Percentiles rank a stretch among this genome's conserved stretches.
phyloP scores from a whole-genome alignment of 78 protist genomes.

The Capsaspora owczarzaki region DNA sequence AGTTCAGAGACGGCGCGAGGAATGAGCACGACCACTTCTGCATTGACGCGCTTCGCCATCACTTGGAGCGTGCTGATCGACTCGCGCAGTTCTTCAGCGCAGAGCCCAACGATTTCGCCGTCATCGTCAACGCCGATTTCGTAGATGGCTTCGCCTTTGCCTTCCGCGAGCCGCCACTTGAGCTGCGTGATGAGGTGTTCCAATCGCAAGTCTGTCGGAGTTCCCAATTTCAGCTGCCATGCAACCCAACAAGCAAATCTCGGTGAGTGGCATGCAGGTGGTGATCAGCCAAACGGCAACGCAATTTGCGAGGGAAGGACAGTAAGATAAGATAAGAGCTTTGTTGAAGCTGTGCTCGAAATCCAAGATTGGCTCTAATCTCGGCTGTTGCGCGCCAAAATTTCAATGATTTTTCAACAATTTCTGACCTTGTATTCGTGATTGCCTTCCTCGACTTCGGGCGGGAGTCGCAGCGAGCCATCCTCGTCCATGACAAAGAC shows the following conservation, averaged over 20 bases:
- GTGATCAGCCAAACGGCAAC: too few species aligned
- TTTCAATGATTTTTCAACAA: too few species aligned
- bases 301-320: too few species aligned
- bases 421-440: slow-evolving; percentile 43
- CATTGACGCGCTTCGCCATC: slow-evolving; percentile 22
- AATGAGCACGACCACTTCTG: neutral
- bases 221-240: slow-evolving; percentile 3
- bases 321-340: too few species aligned
- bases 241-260: too few species aligned
- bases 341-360: too few species aligned
- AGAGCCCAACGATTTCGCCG: slow-evolving; percentile 32
- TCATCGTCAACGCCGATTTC: slow-evolving; percentile 54
- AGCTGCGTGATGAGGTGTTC: slow-evolving; percentile 53
- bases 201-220: slow-evolving; percentile 16
- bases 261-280: too few species aligned
- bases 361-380: too few species aligned
- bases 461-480: slow-evolving; percentile 12
- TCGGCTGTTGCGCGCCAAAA: too few species aligned
- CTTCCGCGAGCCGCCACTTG: slow-evolving; percentile 54
- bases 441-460: slow-evolving; percentile 47
- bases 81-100: slow-evolving; percentile 13
- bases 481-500: too few species aligned
- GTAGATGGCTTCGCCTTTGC: slow-evolving; percentile 58
- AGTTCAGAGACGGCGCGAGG: too few species aligned
- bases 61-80: slow-evolving; percentile 28